phyloP scores from a whole-genome alignment of 108 stramenopile species.

The Skeletonema menzelii region DNA sequence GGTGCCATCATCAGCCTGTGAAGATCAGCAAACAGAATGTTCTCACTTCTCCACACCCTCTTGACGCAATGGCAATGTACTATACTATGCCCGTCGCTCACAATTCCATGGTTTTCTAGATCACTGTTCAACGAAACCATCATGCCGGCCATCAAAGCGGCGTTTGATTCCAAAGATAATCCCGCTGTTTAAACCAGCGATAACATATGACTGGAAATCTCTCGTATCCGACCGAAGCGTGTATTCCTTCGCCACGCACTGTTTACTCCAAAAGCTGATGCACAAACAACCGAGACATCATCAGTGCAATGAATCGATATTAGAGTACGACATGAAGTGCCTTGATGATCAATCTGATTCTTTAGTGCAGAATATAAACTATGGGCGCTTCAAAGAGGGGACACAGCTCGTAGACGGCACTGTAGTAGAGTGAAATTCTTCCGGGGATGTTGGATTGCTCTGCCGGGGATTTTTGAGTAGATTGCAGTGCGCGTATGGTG shows the following conservation, averaged over 20 bases:
- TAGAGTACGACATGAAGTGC: slow-evolving; percentile 41
- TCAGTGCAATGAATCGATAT: slow-evolving; percentile 30
- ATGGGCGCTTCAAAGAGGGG: slow-evolving; percentile 32
- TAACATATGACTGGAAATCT: slow-evolving; percentile 27
- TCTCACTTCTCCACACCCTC: slow-evolving; percentile 29
- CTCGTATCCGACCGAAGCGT: slow-evolving; percentile 20
- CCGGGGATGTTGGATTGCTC: slow-evolving; percentile 32
- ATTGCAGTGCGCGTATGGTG: slow-evolving; percentile 8
- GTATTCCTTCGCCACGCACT: slow-evolving; percentile 33
- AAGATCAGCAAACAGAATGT: slow-evolving; percentile 4
- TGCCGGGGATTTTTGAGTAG: slow-evolving; percentile 10
- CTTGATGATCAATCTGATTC: slow-evolving; percentile 36
- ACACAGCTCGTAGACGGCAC: slow-evolving; percentile 27
- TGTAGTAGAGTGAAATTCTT: slow-evolving; percentile 11
- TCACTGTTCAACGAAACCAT: slow-evolving; percentile 30
- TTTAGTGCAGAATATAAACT: slow-evolving; percentile 33
- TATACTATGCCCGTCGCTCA: slow-evolving; percentile 40
- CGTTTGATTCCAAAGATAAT: neutral
- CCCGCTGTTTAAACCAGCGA: neutral
- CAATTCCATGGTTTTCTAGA: slow-evolving; percentile 28
- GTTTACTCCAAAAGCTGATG: slow-evolving; percentile 26
- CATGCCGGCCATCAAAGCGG: slow-evolving; percentile 20
- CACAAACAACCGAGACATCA: slow-evolving; percentile 10
- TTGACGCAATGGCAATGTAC: slow-evolving; percentile 34
- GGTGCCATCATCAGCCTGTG: neutral